A percentile compares a stretch with the other conserved stretches of the same genome.
Conservation (phyloP, 2,329 filamentous ascomycete genomes). For the Coniochaeta pulveracea region DNA sequence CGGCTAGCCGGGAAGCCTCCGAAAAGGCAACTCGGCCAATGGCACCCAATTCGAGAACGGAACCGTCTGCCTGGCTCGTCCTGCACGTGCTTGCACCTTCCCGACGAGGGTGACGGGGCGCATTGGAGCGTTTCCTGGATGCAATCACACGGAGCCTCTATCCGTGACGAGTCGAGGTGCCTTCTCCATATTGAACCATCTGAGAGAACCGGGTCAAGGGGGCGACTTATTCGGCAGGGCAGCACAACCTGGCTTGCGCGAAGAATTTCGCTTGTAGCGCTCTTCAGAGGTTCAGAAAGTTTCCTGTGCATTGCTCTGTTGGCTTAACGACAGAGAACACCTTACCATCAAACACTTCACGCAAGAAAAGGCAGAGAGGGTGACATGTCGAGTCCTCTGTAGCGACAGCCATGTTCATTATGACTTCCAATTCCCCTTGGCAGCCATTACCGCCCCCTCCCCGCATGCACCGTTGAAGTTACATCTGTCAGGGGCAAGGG, state of each 20-base stretch:
- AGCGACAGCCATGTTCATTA: too few relatives aligned
- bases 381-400: neutral
- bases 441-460: too few relatives aligned
- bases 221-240: too few relatives aligned
- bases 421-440: too few relatives aligned
- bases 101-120: too few relatives aligned
- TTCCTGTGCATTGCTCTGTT: neutral
- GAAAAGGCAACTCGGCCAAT: too few relatives aligned
- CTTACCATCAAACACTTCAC: neutral
- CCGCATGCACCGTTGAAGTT: constrained; percentile 8
- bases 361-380: neutral
- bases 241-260: constrained; percentile 1
- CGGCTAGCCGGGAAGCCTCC: too few relatives aligned
- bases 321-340: neutral
- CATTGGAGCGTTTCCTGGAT: neutral
- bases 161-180: neutral
- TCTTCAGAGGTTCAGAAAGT: neutral
- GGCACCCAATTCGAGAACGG: too few relatives aligned
- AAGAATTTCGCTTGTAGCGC: neutral
- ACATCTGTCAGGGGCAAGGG: constrained; percentile 2
- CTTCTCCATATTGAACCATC: neutral
- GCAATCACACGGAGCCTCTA: constrained; percentile 1
- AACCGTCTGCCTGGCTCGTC: too few relatives aligned
- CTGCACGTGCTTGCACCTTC: too few relatives aligned
- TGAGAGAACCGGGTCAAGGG: neutral